A percentile compares a stretch with the other conserved stretches of the same genome.
These are phyloP conservation scores for Butyriboletus loyo DNA, from an alignment of 768 basidiomycete genomes.

Conservation along the genomic window DNA sequence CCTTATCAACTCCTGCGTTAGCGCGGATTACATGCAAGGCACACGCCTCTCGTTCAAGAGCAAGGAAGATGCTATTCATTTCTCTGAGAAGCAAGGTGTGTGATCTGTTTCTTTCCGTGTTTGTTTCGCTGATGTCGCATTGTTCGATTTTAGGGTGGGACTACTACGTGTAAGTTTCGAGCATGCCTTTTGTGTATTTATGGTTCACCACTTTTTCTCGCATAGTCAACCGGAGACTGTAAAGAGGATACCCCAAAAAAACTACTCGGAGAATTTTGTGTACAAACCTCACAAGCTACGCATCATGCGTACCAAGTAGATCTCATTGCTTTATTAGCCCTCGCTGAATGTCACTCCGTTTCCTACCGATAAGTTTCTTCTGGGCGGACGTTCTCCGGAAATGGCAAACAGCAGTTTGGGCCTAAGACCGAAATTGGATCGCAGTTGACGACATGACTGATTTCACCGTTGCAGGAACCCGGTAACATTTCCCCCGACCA, in stretches of 20 bases:
- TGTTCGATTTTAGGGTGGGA: constrained; percentile 70
- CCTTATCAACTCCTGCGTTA: constrained; percentile 25
- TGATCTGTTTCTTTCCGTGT: neutral
- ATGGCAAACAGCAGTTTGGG: neutral
- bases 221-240: constrained; percentile 55
- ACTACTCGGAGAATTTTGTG: constrained; percentile 88
- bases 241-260: constrained; percentile 77
- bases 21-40: constrained; percentile 96
- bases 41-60: constrained; percentile 78
- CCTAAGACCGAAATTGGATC: neutral
- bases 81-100: constrained; percentile 94
- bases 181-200: constrained; percentile 1
- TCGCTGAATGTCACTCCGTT: neutral
- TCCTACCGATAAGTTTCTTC: neutral
- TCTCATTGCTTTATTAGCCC: constrained; percentile 6
- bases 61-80: constrained; percentile 90
- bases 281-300: constrained; percentile 79
- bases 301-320: constrained; percentile 89
- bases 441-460: neutral
- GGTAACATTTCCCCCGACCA: too few species aligned
- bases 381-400: neutral
- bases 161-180: constrained; percentile 74
- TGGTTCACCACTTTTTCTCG: constrained; percentile 2
- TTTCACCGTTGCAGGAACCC: neutral
- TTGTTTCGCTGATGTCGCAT: neutral